A percentile compares a stretch with the other conserved stretches of the same genome.
Evolutionary conservation across 208 protist genomes (phyloP).

Genomic region (Trypanosoma scelopori): DNA sequence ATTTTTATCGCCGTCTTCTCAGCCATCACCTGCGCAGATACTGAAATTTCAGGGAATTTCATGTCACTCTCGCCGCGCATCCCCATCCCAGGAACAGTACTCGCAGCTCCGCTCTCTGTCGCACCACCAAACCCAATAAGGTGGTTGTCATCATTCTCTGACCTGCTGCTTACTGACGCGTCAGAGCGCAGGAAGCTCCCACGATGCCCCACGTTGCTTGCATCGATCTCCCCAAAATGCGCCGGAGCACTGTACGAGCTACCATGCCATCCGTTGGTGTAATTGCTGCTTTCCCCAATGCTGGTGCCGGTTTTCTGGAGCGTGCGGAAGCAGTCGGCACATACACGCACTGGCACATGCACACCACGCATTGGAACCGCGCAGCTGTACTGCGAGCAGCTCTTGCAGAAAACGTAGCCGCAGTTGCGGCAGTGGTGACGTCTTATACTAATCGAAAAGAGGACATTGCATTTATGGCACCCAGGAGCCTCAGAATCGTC

Average conservation of each 20-base stretch:
- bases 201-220: not conserved
- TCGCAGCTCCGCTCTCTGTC: not conserved
- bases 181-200: not conserved
- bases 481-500: slow-evolving; percentile 74
- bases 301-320: slow-evolving; percentile 8
- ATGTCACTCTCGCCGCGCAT: slow-evolving; percentile 24
- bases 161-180: not conserved
- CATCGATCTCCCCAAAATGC: not conserved
- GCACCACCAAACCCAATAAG: slow-evolving; percentile 11
- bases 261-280: not conserved
- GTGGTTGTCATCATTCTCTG: not conserved
- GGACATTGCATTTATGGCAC: slow-evolving; percentile 74
- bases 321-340: slow-evolving; percentile 62
- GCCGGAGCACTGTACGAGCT: not conserved
- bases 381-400: slow-evolving; percentile 71
- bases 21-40: not conserved
- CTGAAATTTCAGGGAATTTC: slow-evolving; percentile 9
- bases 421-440: slow-evolving; percentile 94
- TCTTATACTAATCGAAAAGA: slow-evolving; percentile 74
- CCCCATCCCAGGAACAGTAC: not conserved
- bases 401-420: slow-evolving; percentile 90
- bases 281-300: not conserved
- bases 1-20: slow-evolving; percentile 30
- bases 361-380: slow-evolving; percentile 55
- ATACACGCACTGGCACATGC: slow-evolving; percentile 62